These are phyloP conservation scores for Tetracentron sinense DNA, from an alignment of 164 flowering plant genomes.

Conservation along the genomic window DNA sequence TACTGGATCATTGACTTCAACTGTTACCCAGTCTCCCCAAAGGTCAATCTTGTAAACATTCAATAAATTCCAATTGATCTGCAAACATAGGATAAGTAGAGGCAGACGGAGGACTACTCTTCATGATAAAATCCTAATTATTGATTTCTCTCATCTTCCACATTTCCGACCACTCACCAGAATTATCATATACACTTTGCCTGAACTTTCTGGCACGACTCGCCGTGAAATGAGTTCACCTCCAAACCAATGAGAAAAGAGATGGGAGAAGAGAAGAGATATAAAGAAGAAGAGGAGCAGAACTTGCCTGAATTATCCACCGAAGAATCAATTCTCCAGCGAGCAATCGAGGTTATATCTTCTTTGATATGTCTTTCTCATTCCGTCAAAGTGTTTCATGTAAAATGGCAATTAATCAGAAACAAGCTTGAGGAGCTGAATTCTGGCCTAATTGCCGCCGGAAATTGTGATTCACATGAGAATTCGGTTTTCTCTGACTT, in stretches of 20 bases:
- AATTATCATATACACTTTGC: too few relatives aligned
- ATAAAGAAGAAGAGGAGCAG: conserved; percentile 8
- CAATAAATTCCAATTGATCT: conserved; percentile 9
- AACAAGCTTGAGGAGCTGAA: conserved; percentile 52
- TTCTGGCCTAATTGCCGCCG: conserved; percentile 34
- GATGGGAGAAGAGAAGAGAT: conserved; percentile 34
- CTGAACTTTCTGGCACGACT: conserved; percentile 9
- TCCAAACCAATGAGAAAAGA: conserved; percentile 14
- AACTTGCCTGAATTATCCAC: conserved; percentile 3
- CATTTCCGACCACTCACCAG: not conserved
- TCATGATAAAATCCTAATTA: not conserved
- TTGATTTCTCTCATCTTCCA: conserved; percentile 3
- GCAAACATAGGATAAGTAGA: conserved; percentile 12
- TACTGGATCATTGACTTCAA: conserved; percentile 4
- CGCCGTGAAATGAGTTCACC: conserved; percentile 18
- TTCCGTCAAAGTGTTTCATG: conserved; percentile 41
- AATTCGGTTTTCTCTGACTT: conserved; percentile 22
- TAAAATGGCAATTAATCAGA: conserved; percentile 51
- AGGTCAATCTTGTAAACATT: conserved; percentile 24
- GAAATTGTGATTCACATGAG: conserved; percentile 28
- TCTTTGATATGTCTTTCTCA: conserved; percentile 46
- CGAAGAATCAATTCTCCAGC: conserved; percentile 22
- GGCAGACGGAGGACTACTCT: conserved; percentile 1
- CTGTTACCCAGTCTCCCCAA: conserved; percentile 4
- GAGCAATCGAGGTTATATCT: conserved; percentile 29